Evolutionary conservation across 176 grass and related monocot species (phyloP).

Genomic region (Echinochloa phyllopogon): DNA sequence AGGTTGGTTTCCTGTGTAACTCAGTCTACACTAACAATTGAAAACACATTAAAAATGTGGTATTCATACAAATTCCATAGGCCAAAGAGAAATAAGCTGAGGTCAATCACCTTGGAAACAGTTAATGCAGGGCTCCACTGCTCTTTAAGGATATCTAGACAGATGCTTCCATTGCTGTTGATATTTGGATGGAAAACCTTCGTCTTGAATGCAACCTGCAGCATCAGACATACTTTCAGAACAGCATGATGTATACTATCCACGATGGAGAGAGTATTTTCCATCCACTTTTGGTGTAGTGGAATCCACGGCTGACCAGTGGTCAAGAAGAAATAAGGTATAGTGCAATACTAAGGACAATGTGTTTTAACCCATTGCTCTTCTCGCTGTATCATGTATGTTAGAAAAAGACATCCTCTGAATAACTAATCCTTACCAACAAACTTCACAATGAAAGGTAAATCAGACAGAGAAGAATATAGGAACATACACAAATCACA

Average conservation of each 20-base stretch:
- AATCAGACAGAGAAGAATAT: neutral
- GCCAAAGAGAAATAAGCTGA: neutral
- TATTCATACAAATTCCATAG: neutral
- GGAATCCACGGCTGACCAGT: neutral
- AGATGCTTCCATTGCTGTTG: slow-evolving; percentile 71
- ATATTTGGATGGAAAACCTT: slow-evolving; percentile 76
- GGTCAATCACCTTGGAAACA: slow-evolving; percentile 56
- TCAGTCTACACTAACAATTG: neutral
- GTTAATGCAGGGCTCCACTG: slow-evolving; percentile 70
- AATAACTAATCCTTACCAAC: neutral
- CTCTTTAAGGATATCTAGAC: slow-evolving; percentile 70
- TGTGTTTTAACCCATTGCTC: neutral
- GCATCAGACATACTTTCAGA: neutral
- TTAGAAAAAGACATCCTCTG: neutral
- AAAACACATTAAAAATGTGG: neutral
- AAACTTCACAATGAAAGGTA: neutral
- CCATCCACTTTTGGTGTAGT: neutral
- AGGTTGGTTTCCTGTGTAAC: neutral
- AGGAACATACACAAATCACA: neutral
- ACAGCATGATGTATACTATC: neutral
- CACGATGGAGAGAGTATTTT: neutral
- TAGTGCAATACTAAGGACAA: neutral
- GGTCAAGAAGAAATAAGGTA: neutral
- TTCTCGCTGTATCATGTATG: neutral
- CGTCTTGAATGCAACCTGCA: slow-evolving; percentile 58